Conservation (phyloP, 192 early-diverging fungal genomes). For the Tieghemiomyces parasiticus region DNA sequence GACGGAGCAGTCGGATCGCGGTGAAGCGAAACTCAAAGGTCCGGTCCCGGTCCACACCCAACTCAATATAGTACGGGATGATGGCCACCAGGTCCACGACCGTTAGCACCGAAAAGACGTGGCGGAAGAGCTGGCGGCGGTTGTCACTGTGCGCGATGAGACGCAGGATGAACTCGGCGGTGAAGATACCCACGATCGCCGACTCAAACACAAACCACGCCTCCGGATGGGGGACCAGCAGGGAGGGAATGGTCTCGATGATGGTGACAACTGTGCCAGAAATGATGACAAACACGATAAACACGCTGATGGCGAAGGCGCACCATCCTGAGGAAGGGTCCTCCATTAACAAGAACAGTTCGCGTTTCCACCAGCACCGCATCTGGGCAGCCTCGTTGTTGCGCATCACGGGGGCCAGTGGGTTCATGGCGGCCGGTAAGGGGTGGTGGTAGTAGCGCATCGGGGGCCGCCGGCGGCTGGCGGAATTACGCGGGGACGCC, state of each 20-base stretch:
- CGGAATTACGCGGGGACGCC: not conserved
- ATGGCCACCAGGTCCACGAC: slow-evolving; percentile 64
- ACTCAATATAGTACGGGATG: slow-evolving; percentile 65
- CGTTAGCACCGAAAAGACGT: slow-evolving; percentile 24
- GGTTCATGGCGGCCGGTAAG: not conserved
- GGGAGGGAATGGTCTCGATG: slow-evolving; percentile 65
- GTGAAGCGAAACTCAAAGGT: slow-evolving; percentile 71
- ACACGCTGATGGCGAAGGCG: slow-evolving; percentile 56
- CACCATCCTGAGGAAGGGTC: slow-evolving; percentile 56
- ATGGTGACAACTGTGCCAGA: slow-evolving; percentile 57
- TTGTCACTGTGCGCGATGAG: slow-evolving; percentile 59
- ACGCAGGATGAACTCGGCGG: slow-evolving; percentile 52
- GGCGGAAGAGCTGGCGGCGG: slow-evolving; percentile 35
- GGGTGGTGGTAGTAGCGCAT: not conserved
- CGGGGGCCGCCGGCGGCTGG: not conserved
- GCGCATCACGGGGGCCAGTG: not conserved
- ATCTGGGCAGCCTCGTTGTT: slow-evolving; percentile 13
- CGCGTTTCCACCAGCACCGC: slow-evolving; percentile 33
- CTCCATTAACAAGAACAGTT: slow-evolving; percentile 56
- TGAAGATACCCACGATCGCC: slow-evolving; percentile 54
- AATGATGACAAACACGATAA: slow-evolving; percentile 59
- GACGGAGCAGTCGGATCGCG: slow-evolving; percentile 58
- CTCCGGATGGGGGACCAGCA: slow-evolving; percentile 30
- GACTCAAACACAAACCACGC: slow-evolving; percentile 52
- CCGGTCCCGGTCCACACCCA: slow-evolving; percentile 45